These are phyloP conservation scores for Scopulariopsis brevicaulis DNA, from an alignment of 2,329 filamentous ascomycete species.

Conservation along the genomic window DNA sequence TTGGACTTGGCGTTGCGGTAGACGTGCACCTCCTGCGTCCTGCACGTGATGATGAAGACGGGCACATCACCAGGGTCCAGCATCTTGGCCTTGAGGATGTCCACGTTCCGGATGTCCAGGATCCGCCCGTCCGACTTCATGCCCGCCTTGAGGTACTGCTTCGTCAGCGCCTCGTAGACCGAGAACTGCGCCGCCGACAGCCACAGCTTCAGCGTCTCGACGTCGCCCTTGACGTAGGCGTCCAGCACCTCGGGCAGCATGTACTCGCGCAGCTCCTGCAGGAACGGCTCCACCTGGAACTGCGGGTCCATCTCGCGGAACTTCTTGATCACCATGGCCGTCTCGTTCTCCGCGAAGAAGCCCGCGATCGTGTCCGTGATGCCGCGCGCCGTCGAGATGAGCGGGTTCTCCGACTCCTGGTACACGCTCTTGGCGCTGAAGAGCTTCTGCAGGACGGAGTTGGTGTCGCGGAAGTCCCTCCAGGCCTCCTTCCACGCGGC, in stretches of 20 bases:
- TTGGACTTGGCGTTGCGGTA: conserved; percentile 87
- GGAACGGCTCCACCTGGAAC: conserved; percentile 91
- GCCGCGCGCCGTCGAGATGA: conserved; percentile 84
- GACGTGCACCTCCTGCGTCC: conserved; percentile 95
- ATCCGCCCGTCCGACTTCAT: conserved; percentile 93
- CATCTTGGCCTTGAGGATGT: conserved; percentile 71
- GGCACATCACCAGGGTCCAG: conserved; percentile 80
- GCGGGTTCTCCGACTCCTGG: conserved; percentile 92
- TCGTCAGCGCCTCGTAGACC: conserved; percentile 91
- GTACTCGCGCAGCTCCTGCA: conserved; percentile 93
- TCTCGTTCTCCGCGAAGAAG: conserved; percentile 98
- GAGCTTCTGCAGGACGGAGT: conserved; percentile 75
- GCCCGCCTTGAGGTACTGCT: conserved; percentile 89
- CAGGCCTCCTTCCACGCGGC: conserved; percentile 98
- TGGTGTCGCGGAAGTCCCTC: conserved; percentile 87
- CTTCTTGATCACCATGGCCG: conserved; percentile 93
- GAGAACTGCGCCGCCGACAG: conserved; percentile 92
- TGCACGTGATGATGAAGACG: conserved; percentile 93
- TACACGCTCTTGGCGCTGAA: conserved; percentile 81
- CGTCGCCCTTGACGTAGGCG: conserved; percentile 94
- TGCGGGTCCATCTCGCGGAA: conserved; percentile 91
- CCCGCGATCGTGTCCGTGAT: conserved; percentile 89
- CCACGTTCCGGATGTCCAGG: conserved; percentile 87
- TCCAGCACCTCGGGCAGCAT: conserved; percentile 95
- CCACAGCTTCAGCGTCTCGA: conserved; percentile 86